Percentiles rank a stretch among this genome's conserved stretches.
These are phyloP conservation scores for Xerophyta viscosa DNA, from an alignment of 106 monocot species.

Conservation along the genomic window DNA sequence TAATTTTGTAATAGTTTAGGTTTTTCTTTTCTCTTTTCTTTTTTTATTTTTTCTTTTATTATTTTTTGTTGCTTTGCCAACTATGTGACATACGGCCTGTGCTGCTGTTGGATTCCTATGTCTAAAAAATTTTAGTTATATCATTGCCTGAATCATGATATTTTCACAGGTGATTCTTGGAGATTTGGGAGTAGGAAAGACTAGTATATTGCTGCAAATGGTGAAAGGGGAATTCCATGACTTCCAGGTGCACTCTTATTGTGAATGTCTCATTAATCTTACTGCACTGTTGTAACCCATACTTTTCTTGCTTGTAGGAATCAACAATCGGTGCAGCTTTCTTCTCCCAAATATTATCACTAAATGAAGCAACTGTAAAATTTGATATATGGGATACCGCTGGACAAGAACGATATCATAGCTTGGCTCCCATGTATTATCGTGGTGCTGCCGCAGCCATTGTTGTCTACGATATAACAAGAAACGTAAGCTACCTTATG, in stretches of 20 bases:
- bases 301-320: conserved; percentile 19
- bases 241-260: conserved; percentile 28
- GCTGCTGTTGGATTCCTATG: too few relatives aligned
- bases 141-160: too few relatives aligned
- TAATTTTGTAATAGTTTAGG: too few relatives aligned
- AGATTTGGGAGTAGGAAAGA: conserved; percentile 66
- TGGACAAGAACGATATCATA: conserved; percentile 70
- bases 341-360: conserved; percentile 44
- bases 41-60: too few relatives aligned
- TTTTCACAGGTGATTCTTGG: too few relatives aligned
- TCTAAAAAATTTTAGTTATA: too few relatives aligned
- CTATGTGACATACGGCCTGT: too few relatives aligned
- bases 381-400: conserved; percentile 80
- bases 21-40: too few relatives aligned
- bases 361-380: conserved; percentile 50
- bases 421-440: conserved; percentile 71
- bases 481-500: conserved; percentile 17
- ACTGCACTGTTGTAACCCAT: background rate
- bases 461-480: conserved; percentile 59
- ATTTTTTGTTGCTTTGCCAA: too few relatives aligned
- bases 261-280: background rate
- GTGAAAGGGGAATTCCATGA: conserved; percentile 57
- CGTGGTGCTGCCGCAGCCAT: conserved; percentile 60
- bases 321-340: conserved; percentile 70
- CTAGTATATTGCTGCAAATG: conserved; percentile 48